Evolutionary conservation across 331 rosid genomes (phyloP), one percentile per base, ranked within the genome.

Genomic region (Ulmus americana): DNA sequence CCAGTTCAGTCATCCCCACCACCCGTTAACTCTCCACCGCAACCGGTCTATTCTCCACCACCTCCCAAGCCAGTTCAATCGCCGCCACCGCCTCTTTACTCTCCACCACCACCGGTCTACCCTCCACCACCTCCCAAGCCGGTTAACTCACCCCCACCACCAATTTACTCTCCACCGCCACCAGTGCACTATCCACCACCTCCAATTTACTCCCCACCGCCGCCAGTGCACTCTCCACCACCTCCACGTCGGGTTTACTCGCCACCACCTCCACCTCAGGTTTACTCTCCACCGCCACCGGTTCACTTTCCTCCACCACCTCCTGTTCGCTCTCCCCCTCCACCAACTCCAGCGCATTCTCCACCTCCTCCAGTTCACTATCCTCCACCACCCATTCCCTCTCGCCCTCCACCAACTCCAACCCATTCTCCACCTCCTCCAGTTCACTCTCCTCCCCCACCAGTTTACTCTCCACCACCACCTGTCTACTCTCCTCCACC

Each of bases 361-460:
- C 49, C 66, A 10, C 2, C 52, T 15, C 14, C 52, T 0, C 0
- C 38, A 35, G 62, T 0, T 0, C 40, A 18, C 15, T 50, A 55
- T 22, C 67, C 70, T 0, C 2, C 52, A 38, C 14, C 52, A 0
- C 0, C 38, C 40, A 59, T 0, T 0, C 40, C 20, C 15, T 50
- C 61, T 22, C 67, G 66, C 0, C 54, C 45, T 0, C 10, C 73
- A n/a, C 61, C 71, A 0, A 28, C 12, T 18, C 13, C n/a, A 0
- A 22, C 10, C 13, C 44, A 78, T 8, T 65, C 76, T 0, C 40
- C 45, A 1, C 8, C 70, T 5, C 46, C 69, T 0, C n/a, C 20
- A 45, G 46, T 10, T 4, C 48, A 51, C 18, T 20, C 45, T 1
- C 39, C 43, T 0, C 12, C 20, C 0, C 0, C 60, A 47, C 59